These are phyloP conservation scores for Aspergillus amoenus DNA, from an alignment of 2,329 filamentous ascomycete genomes.

Conservation along the genomic window DNA sequence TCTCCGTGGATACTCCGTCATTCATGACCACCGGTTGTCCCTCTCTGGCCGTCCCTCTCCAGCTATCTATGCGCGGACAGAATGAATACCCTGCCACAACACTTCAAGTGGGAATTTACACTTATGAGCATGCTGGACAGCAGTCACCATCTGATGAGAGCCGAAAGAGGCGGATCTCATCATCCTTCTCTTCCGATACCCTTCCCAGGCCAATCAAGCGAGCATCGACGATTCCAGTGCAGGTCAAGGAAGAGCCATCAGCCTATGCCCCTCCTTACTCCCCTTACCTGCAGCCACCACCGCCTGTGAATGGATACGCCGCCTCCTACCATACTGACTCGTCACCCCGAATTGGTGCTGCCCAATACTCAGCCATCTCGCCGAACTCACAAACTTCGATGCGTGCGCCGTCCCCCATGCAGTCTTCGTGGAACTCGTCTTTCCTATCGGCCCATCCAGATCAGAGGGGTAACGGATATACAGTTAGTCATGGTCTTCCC, in stretches of 20 bases:
- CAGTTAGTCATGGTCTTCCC: conserved; percentile 37
- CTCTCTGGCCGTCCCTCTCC: conserved; percentile 58
- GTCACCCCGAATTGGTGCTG: conserved; percentile 42
- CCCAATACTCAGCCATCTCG: conserved; percentile 44
- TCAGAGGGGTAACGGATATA: conserved; percentile 44
- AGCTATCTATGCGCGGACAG: conserved; percentile 60
- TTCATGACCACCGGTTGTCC: conserved; percentile 58
- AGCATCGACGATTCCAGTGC: conserved; percentile 47
- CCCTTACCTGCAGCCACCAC: conserved; percentile 52
- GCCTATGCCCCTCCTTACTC: conserved; percentile 53
- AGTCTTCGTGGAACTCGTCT: conserved; percentile 48
- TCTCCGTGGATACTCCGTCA: conserved; percentile 70
- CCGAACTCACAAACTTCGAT: conserved; percentile 43
- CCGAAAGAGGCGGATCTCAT: conserved; percentile 58
- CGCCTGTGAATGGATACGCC: conserved; percentile 40
- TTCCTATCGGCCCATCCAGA: conserved; percentile 49
- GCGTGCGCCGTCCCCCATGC: conserved; percentile 51
- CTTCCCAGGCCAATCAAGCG: conserved; percentile 51
- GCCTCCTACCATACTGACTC: conserved; percentile 36
- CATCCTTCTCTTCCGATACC: conserved; percentile 46
- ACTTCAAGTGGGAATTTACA: conserved; percentile 61
- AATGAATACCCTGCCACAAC: conserved; percentile 52
- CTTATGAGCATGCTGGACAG: conserved; percentile 53
- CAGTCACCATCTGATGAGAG: conserved; percentile 42
- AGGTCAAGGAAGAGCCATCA: conserved; percentile 52